These are phyloP conservation scores for Phanerochaete sordida DNA, from an alignment of 768 basidiomycete genomes.

Conservation along the genomic window DNA sequence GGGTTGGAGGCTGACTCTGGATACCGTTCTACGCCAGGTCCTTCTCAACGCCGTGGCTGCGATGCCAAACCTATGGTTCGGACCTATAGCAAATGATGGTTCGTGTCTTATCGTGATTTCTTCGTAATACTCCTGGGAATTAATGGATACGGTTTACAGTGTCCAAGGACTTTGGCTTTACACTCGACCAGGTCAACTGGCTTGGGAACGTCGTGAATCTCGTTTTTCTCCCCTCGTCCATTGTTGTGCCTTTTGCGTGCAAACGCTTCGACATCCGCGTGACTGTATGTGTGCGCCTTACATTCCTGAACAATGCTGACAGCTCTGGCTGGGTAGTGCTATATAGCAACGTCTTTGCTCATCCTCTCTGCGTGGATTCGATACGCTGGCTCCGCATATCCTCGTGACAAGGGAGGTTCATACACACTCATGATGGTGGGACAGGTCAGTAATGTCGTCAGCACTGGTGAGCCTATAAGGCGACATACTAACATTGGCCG, in stretches of 20 bases:
- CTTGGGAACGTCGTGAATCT: constrained; percentile 65
- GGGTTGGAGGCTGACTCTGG: not conserved
- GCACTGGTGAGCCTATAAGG: not conserved
- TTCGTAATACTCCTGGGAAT: not conserved
- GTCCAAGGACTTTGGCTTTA: constrained; percentile 60
- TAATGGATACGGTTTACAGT: constrained; percentile 33
- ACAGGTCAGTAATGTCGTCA: constrained; percentile 43
- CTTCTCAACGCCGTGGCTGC: too few relatives aligned
- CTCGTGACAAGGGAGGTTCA: constrained; percentile 46
- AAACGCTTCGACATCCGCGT: constrained; percentile 56
- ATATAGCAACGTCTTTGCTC: constrained; percentile 50
- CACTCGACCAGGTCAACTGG: constrained; percentile 76
- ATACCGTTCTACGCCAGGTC: constrained; percentile 37
- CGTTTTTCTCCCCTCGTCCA: constrained; percentile 59
- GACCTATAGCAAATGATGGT: constrained; percentile 70
- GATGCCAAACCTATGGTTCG: too few relatives aligned
- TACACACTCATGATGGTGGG: constrained; percentile 70
- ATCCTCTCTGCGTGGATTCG: constrained; percentile 74
- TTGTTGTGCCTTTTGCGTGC: constrained; percentile 56
- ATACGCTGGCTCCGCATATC: constrained; percentile 61
- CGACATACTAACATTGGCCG: not conserved
- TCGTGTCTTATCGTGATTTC: constrained; percentile 10
- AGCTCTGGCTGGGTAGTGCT: constrained; percentile 44
- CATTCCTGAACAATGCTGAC: not conserved
- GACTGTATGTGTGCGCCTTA: constrained; percentile 44